Base-by-base conservation (phyloP, 2,329 filamentous ascomycete species). In the Curvularia sp. region DNA sequence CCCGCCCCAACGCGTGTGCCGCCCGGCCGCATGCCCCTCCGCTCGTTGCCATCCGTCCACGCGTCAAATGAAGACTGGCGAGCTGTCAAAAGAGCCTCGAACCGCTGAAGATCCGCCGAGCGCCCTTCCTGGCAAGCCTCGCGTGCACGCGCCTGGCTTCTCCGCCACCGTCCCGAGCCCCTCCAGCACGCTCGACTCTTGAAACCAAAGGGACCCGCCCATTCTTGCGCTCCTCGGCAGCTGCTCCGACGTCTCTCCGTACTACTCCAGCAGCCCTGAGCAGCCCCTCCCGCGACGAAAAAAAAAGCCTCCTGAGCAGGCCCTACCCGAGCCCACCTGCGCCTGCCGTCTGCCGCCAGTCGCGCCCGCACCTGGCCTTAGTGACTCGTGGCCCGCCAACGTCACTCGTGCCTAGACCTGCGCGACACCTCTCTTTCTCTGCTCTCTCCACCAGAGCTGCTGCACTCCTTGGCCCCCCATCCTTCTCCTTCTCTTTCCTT, bases 101-200 rank as follows among this genome's bases (percentile, higher is more conserved):
- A 51, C 58, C 61, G 56, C 59, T 41, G 60, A 51, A 41, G 57
- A 53, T 51, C 49, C 38, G 62, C 59, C 63, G 66, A 65, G 65
- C 60, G 63, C 64, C 63, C 56, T 60, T 69, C 55, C 63, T 63
- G 68, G 64, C 69, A 74, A 71, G 73, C 68, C 66, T 69, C 49
- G 61, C 66, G 65, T 68, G 65, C 71, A 72, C 67, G 65, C 71
- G 67, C 73, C 67, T 57, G 61, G 58, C 53, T 58, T 58, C 64
- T 63, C 61, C 66, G 55, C 63, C 59, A 63, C 48, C 43, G 57
- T 57, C 60, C 42, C 49, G 63, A 61, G 65, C 66, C 66, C 70
- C 70, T 71, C 66, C 60, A 57, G 53, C 61, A 51, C 61, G 26
- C 59, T 62, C 55, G 57, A 61, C 39, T 60, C 53, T 66, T 71